Base-by-base conservation (phyloP, 495 filamentous ascomycete genomes). In the Lasiosphaeriaceae sp. region DNA sequence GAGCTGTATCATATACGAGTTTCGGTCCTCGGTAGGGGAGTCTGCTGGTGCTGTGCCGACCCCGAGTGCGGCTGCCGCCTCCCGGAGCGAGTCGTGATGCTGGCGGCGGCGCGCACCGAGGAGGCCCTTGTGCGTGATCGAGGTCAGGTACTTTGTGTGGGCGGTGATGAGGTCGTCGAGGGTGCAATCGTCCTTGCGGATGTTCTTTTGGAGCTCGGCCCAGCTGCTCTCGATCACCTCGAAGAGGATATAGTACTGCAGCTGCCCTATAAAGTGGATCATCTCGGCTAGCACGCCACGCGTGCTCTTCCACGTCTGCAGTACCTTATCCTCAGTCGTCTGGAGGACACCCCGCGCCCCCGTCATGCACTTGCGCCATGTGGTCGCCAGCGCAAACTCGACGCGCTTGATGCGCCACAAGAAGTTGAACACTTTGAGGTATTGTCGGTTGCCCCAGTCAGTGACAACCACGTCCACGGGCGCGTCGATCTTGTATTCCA, bases 371-470 rank as follows among this genome's bases (percentile, higher is more conserved):
- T 92, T 90, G 50, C 92, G 85, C 95, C 95, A 99, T 41, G 90
- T 92, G 39, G 88, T 90, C 19, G 83, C 81, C 0, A 99, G 81
- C 0, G 89, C 90, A 69, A 97, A 99, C 67, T 97, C 95, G 49
- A 99, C 93, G 46, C 95, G 87, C 71, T 99, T 99, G 62, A 97
- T 86, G 53, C 95, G 89, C 95, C 95, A 99, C 3, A 99, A 84
- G 71, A 99, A 96, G 70, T 99, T 99, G 84, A 99, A 99, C 24
- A 97, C 89, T 65, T 97, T 97, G 58, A 99, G 86, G 70, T 99
- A 99, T 67, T 97, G 92, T 2, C 90, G 90, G 53, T 89, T 93
- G 35, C 89, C 91, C 83, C 90, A 96, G 1, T 92, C 89, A 1
- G 93, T 97, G 12, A 99, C 92, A 52, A 99, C 91, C 51, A 97